Conservation (phyloP, 1,284 basidiomycete genomes). For the Schizopora paradoxa region DNA sequence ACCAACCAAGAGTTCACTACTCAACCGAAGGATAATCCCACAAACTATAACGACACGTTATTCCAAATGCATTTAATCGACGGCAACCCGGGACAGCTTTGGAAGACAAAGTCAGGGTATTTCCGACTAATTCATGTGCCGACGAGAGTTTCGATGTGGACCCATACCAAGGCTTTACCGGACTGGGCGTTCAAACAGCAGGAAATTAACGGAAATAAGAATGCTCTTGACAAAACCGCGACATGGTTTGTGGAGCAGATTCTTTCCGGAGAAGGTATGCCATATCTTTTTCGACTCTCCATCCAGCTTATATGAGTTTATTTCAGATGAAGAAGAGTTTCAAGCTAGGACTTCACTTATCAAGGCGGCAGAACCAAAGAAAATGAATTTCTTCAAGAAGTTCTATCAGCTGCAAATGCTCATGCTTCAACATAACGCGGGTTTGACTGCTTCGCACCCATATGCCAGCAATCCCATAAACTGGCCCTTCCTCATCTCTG, state of each 20-base stretch:
- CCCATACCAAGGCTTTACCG: conserved; percentile 78
- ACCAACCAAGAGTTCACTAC: conserved; percentile 99
- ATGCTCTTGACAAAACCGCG: conserved; percentile 74
- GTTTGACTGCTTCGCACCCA: conserved; percentile 90
- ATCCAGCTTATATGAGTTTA: conserved; percentile 26
- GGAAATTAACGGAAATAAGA: conserved; percentile 98
- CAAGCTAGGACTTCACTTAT: conserved; percentile 46
- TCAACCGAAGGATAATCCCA: conserved; percentile 66
- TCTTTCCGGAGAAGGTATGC: conserved; percentile 58
- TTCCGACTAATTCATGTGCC: conserved; percentile 86
- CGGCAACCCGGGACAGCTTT: conserved; percentile 69
- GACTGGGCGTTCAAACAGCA: conserved; percentile 98
- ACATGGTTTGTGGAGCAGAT: conserved; percentile 90
- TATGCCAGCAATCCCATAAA: conserved; percentile 93
- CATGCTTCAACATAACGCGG: conserved; percentile 98
- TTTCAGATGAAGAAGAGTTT: conserved; percentile 55
- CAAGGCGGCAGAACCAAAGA: conserved; percentile 65
- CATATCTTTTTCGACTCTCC: conserved; percentile 7
- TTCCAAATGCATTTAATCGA: conserved; percentile 76
- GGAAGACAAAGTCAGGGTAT: conserved; percentile 89
- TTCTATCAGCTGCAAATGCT: conserved; percentile 90
- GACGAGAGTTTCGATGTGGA: conserved; percentile 94
- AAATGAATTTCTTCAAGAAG: conserved; percentile 91
- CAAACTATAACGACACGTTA: conserved; percentile 80
- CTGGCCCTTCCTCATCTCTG: conserved; percentile 95